Evolutionary conservation across 352 stramenopile genomes (phyloP).

Genomic region (Pythium pyrilobum): DNA sequence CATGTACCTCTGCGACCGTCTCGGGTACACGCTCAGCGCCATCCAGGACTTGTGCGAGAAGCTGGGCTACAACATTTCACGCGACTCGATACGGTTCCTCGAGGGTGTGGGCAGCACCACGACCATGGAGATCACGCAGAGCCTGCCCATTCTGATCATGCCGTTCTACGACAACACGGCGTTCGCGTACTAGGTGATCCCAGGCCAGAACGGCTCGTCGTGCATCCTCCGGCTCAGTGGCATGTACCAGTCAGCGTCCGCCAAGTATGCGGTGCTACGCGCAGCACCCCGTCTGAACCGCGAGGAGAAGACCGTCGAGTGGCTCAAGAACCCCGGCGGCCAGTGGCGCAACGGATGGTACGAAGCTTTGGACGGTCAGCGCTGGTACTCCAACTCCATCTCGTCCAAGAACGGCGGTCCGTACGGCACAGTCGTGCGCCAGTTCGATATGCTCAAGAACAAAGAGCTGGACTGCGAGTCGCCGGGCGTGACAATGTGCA

Average conservation of each 20-base stretch:
- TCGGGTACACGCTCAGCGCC: conserved; percentile 7
- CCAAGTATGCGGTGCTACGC: not conserved
- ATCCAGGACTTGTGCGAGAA: conserved; percentile 15
- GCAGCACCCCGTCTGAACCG: conserved; percentile 4
- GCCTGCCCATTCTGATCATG: conserved; percentile 19
- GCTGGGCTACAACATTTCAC: conserved; percentile 21
- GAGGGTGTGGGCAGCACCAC: conserved; percentile 1
- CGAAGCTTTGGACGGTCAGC: not conserved
- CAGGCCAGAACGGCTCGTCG: conserved; percentile 9
- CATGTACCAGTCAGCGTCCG: conserved; percentile 21
- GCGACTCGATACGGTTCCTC: conserved; percentile 15
- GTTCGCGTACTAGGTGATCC: conserved; percentile 6
- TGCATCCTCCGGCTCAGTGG: conserved; percentile 20
- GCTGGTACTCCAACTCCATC: conserved; percentile 19
- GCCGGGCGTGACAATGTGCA: not conserved
- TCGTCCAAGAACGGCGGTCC: not conserved
- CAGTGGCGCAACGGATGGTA: conserved; percentile 23
- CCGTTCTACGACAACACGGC: conserved; percentile 21
- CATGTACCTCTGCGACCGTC: conserved; percentile 3
- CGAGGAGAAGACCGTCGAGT: conserved; percentile 13
- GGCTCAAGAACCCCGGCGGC: conserved; percentile 12
- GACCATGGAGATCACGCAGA: not conserved
- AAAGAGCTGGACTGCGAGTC: not conserved
- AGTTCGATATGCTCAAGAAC: conserved; percentile 12
- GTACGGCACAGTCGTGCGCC: not conserved